Percentiles rank a stretch among this genome's conserved stretches.
These are phyloP conservation scores for Fusarium nodosum DNA, from an alignment of 2,329 filamentous ascomycete genomes.

Conservation along the genomic window DNA sequence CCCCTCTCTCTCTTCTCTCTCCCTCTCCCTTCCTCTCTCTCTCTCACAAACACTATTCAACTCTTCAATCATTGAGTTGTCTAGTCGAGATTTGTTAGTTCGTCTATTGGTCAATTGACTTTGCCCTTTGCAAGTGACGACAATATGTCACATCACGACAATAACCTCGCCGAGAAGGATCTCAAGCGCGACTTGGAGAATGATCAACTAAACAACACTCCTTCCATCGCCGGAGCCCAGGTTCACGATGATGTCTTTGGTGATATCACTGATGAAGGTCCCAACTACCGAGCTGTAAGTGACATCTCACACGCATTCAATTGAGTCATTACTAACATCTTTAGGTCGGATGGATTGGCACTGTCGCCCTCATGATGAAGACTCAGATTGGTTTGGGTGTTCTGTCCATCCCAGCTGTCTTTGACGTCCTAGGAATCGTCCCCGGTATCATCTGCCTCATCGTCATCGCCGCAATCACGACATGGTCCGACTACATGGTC, in stretches of 20 bases:
- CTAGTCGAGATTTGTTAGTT: conserved; percentile 7
- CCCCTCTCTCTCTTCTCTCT: conserved; percentile 9
- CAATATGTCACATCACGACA: conserved; percentile 33
- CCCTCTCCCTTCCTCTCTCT: background rate
- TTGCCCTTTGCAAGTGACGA: conserved; percentile 7
- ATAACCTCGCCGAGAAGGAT: conserved; percentile 33
- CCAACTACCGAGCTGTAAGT: conserved; percentile 52
- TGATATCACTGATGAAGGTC: conserved; percentile 49
- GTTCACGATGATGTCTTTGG: conserved; percentile 52
- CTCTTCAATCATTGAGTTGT: conserved; percentile 32
- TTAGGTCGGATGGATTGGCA: conserved; percentile 61
- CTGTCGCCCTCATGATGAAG: conserved; percentile 63
- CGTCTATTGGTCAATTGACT: conserved; percentile 10
- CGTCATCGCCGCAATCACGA: conserved; percentile 59
- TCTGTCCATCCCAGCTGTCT: conserved; percentile 62
- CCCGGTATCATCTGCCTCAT: conserved; percentile 62
- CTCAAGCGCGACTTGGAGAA: conserved; percentile 29
- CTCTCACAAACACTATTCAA: conserved; percentile 9
- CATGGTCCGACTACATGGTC: conserved; percentile 64
- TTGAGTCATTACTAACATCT: background rate
- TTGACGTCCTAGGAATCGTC: conserved; percentile 62
- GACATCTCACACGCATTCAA: too few relatives aligned
- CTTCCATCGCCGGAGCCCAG: conserved; percentile 9
- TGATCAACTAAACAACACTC: conserved; percentile 8
- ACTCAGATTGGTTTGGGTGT: conserved; percentile 62